These are phyloP conservation scores for Ensete glaucum DNA, from an alignment of 176 grass and related monocot species.

Conservation along the genomic window DNA sequence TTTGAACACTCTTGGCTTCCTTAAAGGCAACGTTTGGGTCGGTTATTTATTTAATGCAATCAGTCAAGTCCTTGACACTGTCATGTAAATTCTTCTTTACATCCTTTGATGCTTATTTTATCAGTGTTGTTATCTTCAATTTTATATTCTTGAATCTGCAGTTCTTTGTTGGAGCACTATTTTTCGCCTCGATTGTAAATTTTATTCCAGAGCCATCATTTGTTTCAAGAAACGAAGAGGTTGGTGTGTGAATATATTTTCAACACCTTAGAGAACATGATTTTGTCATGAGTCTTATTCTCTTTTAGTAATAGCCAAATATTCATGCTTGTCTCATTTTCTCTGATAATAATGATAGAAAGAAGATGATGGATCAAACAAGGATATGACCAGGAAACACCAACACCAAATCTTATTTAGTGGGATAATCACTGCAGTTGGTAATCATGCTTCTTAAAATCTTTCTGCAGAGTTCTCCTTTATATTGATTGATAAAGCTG, in stretches of 20 bases:
- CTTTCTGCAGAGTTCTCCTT: not conserved
- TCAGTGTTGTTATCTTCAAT: not conserved
- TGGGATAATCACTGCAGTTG: conserved; percentile 94
- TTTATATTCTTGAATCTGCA: conserved; percentile 11
- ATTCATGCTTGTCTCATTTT: not conserved
- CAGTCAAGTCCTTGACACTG: not conserved
- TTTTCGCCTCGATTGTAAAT: conserved; percentile 74
- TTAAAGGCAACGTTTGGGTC: conserved; percentile 96
- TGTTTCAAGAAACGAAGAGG: conserved; percentile 42
- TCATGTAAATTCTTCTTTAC: not conserved
- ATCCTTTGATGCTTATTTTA: not conserved
- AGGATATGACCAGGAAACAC: conserved; percentile 83
- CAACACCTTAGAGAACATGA: not conserved
- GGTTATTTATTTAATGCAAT: conserved; percentile 4
- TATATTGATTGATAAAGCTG: too few relatives aligned
- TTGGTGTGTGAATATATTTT: conserved; percentile 15
- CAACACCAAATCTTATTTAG: conserved; percentile 82
- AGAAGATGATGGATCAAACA: conserved; percentile 66
- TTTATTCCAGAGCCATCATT: conserved; percentile 89
- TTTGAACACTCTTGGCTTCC: conserved; percentile 84
- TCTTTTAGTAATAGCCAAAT: not conserved
- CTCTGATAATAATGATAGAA: conserved; percentile 20
- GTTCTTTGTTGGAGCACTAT: conserved; percentile 89
- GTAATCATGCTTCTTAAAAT: conserved; percentile 32
- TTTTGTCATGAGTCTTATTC: not conserved